Conservation (phyloP, 768 basidiomycete genomes). For the Hericium coralloides region DNA sequence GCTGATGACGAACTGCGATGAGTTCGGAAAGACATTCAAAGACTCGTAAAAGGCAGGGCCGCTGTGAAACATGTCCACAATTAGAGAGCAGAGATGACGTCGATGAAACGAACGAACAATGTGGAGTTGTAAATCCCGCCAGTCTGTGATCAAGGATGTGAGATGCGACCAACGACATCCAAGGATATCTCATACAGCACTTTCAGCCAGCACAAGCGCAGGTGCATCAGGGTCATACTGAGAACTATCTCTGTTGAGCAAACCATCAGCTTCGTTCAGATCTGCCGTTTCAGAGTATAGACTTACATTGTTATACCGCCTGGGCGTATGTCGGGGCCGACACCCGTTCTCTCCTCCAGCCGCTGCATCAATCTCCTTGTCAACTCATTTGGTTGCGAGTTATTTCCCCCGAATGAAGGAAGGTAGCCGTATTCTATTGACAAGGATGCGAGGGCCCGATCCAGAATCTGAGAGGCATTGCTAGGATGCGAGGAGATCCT, state of each 20-base stretch:
- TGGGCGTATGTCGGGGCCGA: slow-evolving; percentile 20
- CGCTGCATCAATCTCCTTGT: slow-evolving; percentile 18
- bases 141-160: slow-evolving; percentile 2
- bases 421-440: slow-evolving; percentile 23
- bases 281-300: no score
- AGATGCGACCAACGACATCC: background rate
- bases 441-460: slow-evolving; percentile 18
- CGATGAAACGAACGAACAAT: slow-evolving; percentile 11
- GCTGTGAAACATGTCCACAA: slow-evolving; percentile 2
- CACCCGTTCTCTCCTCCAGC: slow-evolving; percentile 20
- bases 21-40: slow-evolving; percentile 17
- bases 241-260: slow-evolving; percentile 16
- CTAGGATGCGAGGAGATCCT: slow-evolving; percentile 8
- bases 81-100: background rate
- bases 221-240: slow-evolving; percentile 15
- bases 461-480: slow-evolving; percentile 17
- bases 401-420: slow-evolving; percentile 21
- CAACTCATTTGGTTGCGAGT: slow-evolving; percentile 20
- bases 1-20: slow-evolving; percentile 17
- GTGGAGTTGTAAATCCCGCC: slow-evolving; percentile 23
- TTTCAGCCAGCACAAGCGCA: slow-evolving; percentile 16
- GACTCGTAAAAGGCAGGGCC: slow-evolving; percentile 21
- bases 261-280: no score
- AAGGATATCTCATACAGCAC: slow-evolving; percentile 12
- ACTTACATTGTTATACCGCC: slow-evolving; percentile 22